These are phyloP conservation scores for Salix brachista DNA, from an alignment of 345 rosid species.

Conservation along the genomic window DNA sequence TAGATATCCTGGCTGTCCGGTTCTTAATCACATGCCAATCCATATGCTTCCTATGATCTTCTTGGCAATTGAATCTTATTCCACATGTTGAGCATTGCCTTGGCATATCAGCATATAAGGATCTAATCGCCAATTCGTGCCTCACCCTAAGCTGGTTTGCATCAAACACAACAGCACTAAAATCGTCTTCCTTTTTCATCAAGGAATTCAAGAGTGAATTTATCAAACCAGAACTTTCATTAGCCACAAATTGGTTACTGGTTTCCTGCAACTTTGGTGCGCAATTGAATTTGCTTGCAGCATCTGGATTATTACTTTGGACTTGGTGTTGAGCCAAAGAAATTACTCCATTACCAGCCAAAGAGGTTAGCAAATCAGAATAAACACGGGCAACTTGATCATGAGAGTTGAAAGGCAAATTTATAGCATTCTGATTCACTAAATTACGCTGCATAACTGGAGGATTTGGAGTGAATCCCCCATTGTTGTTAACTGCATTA, in stretches of 20 bases:
- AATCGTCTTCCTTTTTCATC: background rate
- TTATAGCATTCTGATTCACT: background rate
- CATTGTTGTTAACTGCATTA: background rate
- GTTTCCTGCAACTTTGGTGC: background rate
- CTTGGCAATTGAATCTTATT: slow-evolving; percentile 30
- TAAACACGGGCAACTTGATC: background rate
- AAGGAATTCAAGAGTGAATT: background rate
- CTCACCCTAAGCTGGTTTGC: slow-evolving; percentile 16
- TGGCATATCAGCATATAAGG: slow-evolving; percentile 35
- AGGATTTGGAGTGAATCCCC: background rate
- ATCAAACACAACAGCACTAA: slow-evolving; percentile 13
- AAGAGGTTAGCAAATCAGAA: background rate
- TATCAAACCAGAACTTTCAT: background rate
- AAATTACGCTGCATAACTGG: background rate
- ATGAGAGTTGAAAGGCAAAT: background rate
- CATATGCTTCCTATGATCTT: slow-evolving; percentile 41
- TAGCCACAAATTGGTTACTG: background rate
- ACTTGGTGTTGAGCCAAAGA: background rate
- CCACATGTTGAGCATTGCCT: slow-evolving; percentile 41
- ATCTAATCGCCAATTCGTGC: slow-evolving; percentile 25
- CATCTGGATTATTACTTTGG: background rate
- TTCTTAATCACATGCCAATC: slow-evolving; percentile 47
- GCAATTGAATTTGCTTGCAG: background rate
- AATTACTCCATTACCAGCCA: background rate
- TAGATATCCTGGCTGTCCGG: slow-evolving; percentile 2